Base-by-base conservation (phyloP, 371 early-diverging fungal genomes). In the Rhizopus sp. region DNA sequence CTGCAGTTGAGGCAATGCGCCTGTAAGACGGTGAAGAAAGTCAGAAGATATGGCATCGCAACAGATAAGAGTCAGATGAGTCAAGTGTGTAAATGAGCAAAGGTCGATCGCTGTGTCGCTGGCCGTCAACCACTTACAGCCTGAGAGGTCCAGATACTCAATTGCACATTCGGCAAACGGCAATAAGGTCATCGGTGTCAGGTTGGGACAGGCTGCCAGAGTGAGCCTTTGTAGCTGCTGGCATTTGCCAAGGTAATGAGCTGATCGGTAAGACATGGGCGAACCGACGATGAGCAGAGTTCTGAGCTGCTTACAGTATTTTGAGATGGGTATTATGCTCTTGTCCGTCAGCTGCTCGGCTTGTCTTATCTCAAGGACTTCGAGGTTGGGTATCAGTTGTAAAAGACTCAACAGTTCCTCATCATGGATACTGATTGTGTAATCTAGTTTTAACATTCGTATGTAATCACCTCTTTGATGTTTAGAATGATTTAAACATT, bases 31-130 rank as follows among this genome's bases (percentile, higher is more conserved):
- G 8, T 54, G 57, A 7, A 61, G 57, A 41, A 70, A 74, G n/a
- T 63, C 62, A 13, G 49, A 53, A 31, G 53, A 51, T 7, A 63
- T 57, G 5, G 40, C 16, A 48, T 57, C 60, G 33, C 76, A 73
- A 54, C 75, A 73, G 2, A 78, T 59, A n/a, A 78, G 64, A 33
- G 69, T 71, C 1, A 78, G 63, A 32, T 68, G 64, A 13, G 61
- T 68, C 35, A 78, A 52, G 15, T 56, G 23, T 3, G 50, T 38
- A 30, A 78, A 64, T 1, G 59, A 59, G 5, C 64, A 45, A 0
- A 78, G 37, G 39, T 78, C 79, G 48, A 59, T 52, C 0, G 76
- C 76, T n/a, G 79, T 78, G n/a, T 78, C 72, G 32, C 52, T 56
- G 9, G 60, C 69, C 37, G 63, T 66, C 13, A 78, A 60, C 75